Percentiles rank a stretch among this genome's conserved stretches.
Conservation (phyloP, 805 yeast genomes). For the Myxozyma udenii region DNA sequence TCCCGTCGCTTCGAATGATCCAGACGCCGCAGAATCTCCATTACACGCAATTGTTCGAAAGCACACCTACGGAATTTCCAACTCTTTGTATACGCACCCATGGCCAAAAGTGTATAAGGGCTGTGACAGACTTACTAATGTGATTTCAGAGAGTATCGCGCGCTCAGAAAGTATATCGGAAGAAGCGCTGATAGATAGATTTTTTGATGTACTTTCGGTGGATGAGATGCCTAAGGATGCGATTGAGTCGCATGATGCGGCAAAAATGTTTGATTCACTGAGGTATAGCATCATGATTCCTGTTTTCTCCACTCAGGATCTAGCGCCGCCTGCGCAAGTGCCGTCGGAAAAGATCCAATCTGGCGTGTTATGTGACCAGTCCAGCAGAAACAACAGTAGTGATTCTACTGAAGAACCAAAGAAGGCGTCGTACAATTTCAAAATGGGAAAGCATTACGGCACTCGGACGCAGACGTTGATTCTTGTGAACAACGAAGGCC, state of each 20-base stretch:
- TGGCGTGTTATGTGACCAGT: no score
- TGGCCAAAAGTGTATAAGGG: conserved; percentile 76
- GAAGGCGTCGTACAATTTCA: conserved; percentile 15
- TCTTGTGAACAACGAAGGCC: conserved; percentile 51
- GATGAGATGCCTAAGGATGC: conserved; percentile 39
- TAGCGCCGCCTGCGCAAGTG: conserved; percentile 1
- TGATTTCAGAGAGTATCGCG: conserved; percentile 30
- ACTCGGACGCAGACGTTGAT: conserved; percentile 84
- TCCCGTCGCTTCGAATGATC: conserved; percentile 7
- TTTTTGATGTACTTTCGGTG: conserved; percentile 56
- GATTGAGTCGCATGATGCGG: conserved; percentile 34
- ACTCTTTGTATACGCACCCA: conserved; percentile 60
- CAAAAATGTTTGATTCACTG: conserved; percentile 45
- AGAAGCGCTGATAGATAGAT: conserved; percentile 45
- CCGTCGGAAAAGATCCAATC: conserved; percentile 1
- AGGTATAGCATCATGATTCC: conserved; percentile 69
- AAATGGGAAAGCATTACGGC: conserved; percentile 67
- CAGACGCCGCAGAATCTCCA: conserved; percentile 6
- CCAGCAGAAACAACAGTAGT: no score
- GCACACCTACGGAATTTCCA: conserved; percentile 59
- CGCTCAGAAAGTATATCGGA: background rate
- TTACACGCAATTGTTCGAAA: conserved; percentile 12
- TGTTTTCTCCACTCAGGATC: conserved; percentile 46
- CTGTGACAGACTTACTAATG: conserved; percentile 40
- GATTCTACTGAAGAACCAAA: background rate